Base-by-base conservation (phyloP, 176 grass and related monocot genomes). In the Cenchrus fungigraminus region DNA sequence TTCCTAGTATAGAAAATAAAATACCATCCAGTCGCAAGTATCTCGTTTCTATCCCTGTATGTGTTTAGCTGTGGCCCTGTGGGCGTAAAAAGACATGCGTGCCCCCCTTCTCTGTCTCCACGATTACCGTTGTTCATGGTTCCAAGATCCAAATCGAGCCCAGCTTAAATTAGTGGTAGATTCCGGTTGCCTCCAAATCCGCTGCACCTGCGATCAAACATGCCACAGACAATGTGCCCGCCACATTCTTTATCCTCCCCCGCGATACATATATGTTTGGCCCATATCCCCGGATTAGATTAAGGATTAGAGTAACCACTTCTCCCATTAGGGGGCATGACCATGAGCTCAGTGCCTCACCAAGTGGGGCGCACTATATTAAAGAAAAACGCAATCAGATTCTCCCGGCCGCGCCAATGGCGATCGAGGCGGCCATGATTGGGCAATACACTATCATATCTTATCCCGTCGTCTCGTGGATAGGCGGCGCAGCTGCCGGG, bases 361-460 rank as follows among this genome's bases (percentile, higher is more conserved):
- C 80, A 74, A 90, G 73, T 83, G 74, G 74, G 42, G 49, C 66
- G 0, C 65, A 73, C 63, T 86, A 71, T 82, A 20, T 45, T 46
- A 70, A 49, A 60, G 10, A 9, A 52, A 79, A 81, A 82, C 52
- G 50, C 80, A 51, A 63, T 74, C 84, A 90, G 79, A 90, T 87
- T 90, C 89, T 87, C 89, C 44, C 73, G 53, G 73, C 84, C 85
- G 52, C 65, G 19, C 88, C 88, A 87, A 66, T 79, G 49, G 70
- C 14, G 55, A 22, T 9, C 58, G 20, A 22, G 13, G 67, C 31
- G 8, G 52, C 42, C 89, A 87, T 83, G 82, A 89, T 81, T 68
- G 76, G 53, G 53, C 53, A 72, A 61, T 40, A 37, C 65, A 61
- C 34, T 73, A 79, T 14, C 54, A 54, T 90, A 90, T 46, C 68